A percentile compares a stretch with the other conserved stretches of the same genome.
Evolutionary conservation across 2,329 filamentous ascomycete genomes (phyloP).

Genomic region (Elsinoe australis): DNA sequence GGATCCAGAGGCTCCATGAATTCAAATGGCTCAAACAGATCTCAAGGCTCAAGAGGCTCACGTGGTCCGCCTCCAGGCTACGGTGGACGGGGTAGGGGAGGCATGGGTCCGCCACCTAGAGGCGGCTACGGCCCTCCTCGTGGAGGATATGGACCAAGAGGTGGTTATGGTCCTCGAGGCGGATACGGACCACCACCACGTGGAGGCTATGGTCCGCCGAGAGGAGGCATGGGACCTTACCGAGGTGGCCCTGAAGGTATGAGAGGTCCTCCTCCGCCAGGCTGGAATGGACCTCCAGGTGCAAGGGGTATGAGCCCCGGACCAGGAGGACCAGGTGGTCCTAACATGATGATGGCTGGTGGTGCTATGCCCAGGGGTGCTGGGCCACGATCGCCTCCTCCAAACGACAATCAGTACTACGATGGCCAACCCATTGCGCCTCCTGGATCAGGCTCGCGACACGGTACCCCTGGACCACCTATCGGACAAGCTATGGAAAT

Average conservation of each 20-base stretch:
- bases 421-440: constrained; percentile 31
- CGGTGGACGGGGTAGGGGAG: constrained; percentile 25
- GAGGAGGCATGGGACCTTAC: constrained; percentile 36
- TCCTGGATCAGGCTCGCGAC: constrained; percentile 19
- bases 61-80: constrained; percentile 26
- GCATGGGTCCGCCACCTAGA: constrained; percentile 23
- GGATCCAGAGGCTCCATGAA: constrained; percentile 42
- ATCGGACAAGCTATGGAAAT: constrained; percentile 69
- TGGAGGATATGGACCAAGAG: constrained; percentile 40
- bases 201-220: constrained; percentile 33
- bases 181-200: constrained; percentile 35
- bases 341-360: constrained; percentile 21
- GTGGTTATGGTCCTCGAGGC: constrained; percentile 36
- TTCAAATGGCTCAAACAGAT: constrained; percentile 31
- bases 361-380: constrained; percentile 30
- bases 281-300: constrained; percentile 29
- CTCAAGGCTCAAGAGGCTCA: constrained; percentile 27
- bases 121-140: constrained; percentile 23
- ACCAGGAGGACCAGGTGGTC: constrained; percentile 18
- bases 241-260: constrained; percentile 32
- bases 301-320: constrained; percentile 32
- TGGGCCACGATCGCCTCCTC: constrained; percentile 36
- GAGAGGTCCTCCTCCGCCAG: constrained; percentile 29
- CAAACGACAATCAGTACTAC: constrained; percentile 25
- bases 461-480: constrained; percentile 18